Percentiles rank a stretch among this genome's conserved stretches.
These are phyloP conservation scores for Solanum hybrid DNA, from an alignment of 305 asterid genomes.

Conservation along the genomic window DNA sequence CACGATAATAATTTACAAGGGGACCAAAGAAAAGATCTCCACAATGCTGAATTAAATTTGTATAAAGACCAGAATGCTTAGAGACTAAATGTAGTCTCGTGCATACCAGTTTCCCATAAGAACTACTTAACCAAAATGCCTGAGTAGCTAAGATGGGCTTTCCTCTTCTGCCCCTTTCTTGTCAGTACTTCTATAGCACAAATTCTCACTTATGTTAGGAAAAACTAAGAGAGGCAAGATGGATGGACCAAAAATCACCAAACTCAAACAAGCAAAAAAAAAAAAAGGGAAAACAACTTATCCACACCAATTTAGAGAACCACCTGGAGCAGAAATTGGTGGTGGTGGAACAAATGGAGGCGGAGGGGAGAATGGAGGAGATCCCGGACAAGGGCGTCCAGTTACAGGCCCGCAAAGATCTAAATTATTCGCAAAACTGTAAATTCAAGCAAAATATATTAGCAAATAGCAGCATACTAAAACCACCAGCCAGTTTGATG, in stretches of 20 bases:
- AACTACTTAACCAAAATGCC: background rate
- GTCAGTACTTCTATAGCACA: background rate
- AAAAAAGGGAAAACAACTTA: background rate
- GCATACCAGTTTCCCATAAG: background rate
- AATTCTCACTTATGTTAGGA: background rate
- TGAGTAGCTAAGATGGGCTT: background rate
- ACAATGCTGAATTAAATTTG: background rate
- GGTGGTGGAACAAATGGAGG: conserved; percentile 94
- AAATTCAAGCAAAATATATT: conserved; percentile 15
- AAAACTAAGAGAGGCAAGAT: background rate
- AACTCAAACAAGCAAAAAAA: background rate
- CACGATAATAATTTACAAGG: background rate
- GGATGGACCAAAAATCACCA: background rate
- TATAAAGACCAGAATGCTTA: background rate
- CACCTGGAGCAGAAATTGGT: conserved; percentile 76
- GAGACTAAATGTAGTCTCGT: background rate
- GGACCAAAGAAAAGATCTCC: background rate
- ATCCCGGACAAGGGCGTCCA: conserved; percentile 95
- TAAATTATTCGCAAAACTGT: conserved; percentile 92
- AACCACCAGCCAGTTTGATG: conserved; percentile 7
- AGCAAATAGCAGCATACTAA: conserved; percentile 4
- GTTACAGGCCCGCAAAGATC: conserved; percentile 95
- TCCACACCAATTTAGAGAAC: background rate
- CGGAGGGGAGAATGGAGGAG: conserved; percentile 98
- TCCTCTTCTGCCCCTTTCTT: background rate